Base-by-base conservation (phyloP, 495 filamentous ascomycete species). In the Penicillium egyptiacum region DNA sequence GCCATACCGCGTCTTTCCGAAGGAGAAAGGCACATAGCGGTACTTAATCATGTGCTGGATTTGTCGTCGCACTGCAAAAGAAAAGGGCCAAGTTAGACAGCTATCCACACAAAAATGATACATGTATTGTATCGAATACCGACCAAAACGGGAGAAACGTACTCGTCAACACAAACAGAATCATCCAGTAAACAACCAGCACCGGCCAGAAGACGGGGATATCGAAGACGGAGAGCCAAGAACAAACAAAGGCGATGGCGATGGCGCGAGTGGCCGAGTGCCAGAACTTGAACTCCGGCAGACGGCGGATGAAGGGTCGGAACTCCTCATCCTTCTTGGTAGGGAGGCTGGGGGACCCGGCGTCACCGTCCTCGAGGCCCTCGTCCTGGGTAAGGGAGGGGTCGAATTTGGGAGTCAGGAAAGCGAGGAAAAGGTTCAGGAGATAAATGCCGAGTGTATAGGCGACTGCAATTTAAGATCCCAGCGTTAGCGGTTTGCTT, bases 11-110 rank as follows among this genome's bases (percentile, higher is more conserved):
- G 89, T 82, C 84, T 97, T 97, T 70, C 92, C 92, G 61, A 96
- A 86, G 17, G 90, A 86, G 80, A 97, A 97, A 40, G 92, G 92
- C 28, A 97, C 91, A 70, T 97, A 98, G 75, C 94, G 90, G 79
- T 98, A 98, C 79, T 98, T 98, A 85, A 98, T 96, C 94, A 98
- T 98, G 75, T 96, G 92, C 80, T 98, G 94, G 57, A 98, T 98
- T 76, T 98, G 94, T 75, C 92, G 87, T 68, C 94, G 83, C 94
- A 98, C 91, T 96, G 61, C 35, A 39, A 39, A 35, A 35, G 8
- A 30, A 49, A 30, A 53, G 56, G 30, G 52, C 30, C 4, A 37
- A 26, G 5, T 40, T 23, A 46, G 35, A 50, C 25, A 19, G 59
- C 10, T 43, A 23, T 3, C 5, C 35, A 46, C 11, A 28, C 5